phyloP scores from a whole-genome alignment of 129 eudicot species.

The Oenanthe sinensis region DNA sequence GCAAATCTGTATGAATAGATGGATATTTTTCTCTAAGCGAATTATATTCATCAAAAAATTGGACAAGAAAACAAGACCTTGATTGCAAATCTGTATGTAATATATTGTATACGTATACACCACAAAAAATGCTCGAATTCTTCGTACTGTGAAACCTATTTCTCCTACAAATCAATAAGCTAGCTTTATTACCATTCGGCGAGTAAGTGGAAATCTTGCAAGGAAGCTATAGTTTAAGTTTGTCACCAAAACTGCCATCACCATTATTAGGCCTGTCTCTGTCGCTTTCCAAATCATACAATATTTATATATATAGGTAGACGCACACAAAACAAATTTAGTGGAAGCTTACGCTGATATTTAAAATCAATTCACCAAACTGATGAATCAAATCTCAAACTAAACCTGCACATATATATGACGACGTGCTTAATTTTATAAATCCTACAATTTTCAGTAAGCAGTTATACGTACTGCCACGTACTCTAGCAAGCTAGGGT shows the following conservation, averaged over 20 bases:
- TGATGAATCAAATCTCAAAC: neutral
- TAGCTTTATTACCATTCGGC: neutral
- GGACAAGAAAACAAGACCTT: neutral
- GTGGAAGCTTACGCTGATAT: conserved; percentile 11
- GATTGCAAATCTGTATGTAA: no score
- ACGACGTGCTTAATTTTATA: neutral
- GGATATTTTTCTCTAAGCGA: no score
- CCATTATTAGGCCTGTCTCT: neutral
- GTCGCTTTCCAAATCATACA: neutral
- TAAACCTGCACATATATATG: neutral
- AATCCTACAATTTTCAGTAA: neutral
- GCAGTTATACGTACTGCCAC: neutral
- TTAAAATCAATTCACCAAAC: neutral
- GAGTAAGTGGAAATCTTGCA: conserved; percentile 2
- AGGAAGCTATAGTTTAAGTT: neutral
- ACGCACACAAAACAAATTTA: neutral
- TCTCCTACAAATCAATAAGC: neutral
- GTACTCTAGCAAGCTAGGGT: no score
- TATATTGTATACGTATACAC: neutral
- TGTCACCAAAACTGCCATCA: conserved; percentile 7
- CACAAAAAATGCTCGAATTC: neutral
- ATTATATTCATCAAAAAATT: no score
- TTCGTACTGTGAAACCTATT: neutral
- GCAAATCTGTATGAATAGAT: no score
- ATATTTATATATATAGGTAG: no score